These are phyloP conservation scores for Phytopythium chamaehyphon DNA, from an alignment of 352 stramenopile species.

Conservation along the genomic window DNA sequence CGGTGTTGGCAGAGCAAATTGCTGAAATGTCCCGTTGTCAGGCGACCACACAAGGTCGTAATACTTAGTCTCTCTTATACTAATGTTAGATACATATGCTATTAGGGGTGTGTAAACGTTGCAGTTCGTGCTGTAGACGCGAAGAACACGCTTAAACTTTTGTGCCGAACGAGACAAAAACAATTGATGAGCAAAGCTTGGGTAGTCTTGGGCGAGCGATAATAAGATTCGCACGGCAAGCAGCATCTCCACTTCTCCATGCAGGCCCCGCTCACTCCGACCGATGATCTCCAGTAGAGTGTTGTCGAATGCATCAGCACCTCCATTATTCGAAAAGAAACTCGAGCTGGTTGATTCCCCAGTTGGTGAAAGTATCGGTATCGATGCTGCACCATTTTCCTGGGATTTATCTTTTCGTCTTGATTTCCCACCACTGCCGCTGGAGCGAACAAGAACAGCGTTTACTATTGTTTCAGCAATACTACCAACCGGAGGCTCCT, in stretches of 20 bases:
- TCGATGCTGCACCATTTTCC: constrained; percentile 10
- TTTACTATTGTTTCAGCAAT: constrained; percentile 39
- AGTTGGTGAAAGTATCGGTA: constrained; percentile 4
- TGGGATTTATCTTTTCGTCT: constrained; percentile 33
- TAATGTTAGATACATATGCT: constrained; percentile 56
- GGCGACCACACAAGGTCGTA: constrained; percentile 24
- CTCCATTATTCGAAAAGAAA: neutral
- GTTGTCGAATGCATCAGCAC: constrained; percentile 8
- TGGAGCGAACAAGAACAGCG: constrained; percentile 28
- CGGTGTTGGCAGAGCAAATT: constrained; percentile 28
- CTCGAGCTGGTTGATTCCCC: neutral
- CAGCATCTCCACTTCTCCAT: constrained; percentile 33
- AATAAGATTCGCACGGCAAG: constrained; percentile 51
- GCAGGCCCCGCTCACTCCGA: constrained; percentile 12
- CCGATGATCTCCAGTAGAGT: neutral
- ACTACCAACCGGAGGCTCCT: constrained; percentile 1
- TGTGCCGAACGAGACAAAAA: constrained; percentile 16
- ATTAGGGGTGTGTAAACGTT: constrained; percentile 57
- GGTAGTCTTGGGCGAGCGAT: constrained; percentile 45
- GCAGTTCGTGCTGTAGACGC: constrained; percentile 36
- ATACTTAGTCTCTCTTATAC: constrained; percentile 55
- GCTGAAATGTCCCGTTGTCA: constrained; percentile 9
- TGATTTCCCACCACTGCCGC: constrained; percentile 5
- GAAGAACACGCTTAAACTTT: constrained; percentile 44
- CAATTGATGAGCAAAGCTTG: constrained; percentile 48